Percentiles rank a stretch among this genome's conserved stretches.
These are phyloP conservation scores for Silene noctiflora DNA, from an alignment of 179 eudicot species.

Conservation along the genomic window DNA sequence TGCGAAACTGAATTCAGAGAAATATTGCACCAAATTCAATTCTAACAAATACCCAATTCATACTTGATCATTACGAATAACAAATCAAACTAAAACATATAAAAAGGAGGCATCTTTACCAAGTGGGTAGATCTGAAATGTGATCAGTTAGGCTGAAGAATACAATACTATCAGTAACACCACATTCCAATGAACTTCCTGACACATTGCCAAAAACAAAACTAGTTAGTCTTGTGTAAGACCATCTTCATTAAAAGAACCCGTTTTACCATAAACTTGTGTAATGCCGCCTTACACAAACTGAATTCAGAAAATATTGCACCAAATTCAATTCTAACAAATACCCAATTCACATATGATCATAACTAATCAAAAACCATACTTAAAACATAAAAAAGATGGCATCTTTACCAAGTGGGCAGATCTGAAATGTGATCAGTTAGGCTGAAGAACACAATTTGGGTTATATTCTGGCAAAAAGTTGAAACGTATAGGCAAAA, in stretches of 20 bases:
- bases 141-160: conserved; percentile 8
- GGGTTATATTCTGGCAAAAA: not conserved
- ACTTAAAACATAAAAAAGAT: not conserved
- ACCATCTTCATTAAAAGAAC: no score
- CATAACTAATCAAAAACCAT: not conserved
- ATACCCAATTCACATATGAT: conserved; percentile 1
- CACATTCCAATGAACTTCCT: conserved; percentile 14
- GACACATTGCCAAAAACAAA: not conserved
- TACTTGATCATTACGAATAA: not conserved
- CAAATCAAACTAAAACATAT: not conserved
- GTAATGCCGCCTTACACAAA: no score
- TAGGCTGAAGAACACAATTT: not conserved
- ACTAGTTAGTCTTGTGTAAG: no score
- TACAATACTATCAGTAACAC: not conserved
- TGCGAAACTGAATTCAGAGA: not conserved
- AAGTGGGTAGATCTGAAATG: conserved; percentile 7
- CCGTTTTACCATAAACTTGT: no score
- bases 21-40: not conserved
- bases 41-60: conserved; percentile 1
- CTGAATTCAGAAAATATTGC: not conserved
- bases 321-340: not conserved
- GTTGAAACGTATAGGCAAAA: not conserved
- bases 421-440: conserved; percentile 5
- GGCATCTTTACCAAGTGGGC: conserved; percentile 1
- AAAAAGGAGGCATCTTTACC: not conserved